Conservation (phyloP, 371 early-diverging fungal genomes). For the Mortierella sp. region DNA sequence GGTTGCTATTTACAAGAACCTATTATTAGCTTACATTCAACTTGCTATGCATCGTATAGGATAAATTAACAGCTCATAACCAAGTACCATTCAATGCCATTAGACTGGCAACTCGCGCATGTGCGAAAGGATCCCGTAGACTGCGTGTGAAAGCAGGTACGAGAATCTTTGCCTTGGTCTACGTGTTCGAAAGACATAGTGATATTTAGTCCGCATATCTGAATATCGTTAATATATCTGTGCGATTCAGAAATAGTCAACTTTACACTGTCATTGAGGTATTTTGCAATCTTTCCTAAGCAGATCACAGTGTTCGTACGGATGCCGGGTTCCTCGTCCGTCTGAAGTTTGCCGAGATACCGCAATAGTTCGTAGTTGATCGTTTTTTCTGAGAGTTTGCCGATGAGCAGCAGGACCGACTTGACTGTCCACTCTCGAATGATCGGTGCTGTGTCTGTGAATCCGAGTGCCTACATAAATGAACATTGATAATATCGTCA, state of each 20-base stretch:
- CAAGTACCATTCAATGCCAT: conserved; percentile 83
- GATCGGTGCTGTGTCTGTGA: conserved; percentile 87
- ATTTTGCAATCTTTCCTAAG: conserved; percentile 86
- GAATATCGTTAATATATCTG: no score
- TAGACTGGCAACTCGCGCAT: conserved; percentile 89
- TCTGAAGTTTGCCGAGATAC: conserved; percentile 87
- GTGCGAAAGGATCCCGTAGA: conserved; percentile 92
- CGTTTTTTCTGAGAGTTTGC: conserved; percentile 74
- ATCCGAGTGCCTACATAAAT: conserved; percentile 79
- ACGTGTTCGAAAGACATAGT: neutral
- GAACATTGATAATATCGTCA: no score
- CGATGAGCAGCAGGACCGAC: conserved; percentile 73
- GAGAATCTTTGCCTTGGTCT: conserved; percentile 81
- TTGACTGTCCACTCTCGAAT: conserved; percentile 95
- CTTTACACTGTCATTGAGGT: conserved; percentile 78
- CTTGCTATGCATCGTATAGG: no score
- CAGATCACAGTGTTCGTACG: conserved; percentile 95
- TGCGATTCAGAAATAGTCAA: no score
- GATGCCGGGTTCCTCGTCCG: conserved; percentile 95
- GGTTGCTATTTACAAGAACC: conserved; percentile 67
- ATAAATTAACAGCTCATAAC: no score
- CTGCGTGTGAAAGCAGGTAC: conserved; percentile 86
- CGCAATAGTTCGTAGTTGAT: conserved; percentile 89
- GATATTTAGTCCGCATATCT: neutral
- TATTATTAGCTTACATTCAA: no score